Percentiles rank a stretch among this genome's conserved stretches.
These are phyloP conservation scores for Didymellaceae sp. DNA, from an alignment of 2,329 filamentous ascomycete species.

Conservation along the genomic window DNA sequence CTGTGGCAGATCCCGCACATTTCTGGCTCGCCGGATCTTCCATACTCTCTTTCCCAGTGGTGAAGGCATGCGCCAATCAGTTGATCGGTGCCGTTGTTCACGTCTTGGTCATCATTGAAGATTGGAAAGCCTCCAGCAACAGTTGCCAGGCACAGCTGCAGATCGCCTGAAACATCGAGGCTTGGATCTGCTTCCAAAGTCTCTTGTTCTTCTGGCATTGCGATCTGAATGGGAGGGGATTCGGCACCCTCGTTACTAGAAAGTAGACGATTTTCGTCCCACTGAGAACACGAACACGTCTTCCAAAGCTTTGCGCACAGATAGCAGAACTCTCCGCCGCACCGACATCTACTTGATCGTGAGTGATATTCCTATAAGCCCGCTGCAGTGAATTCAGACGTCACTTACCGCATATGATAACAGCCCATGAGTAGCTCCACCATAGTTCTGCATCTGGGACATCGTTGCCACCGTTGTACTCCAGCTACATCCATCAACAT, in stretches of 20 bases:
- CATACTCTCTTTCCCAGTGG: constrained; percentile 7
- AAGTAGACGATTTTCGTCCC: constrained; percentile 20
- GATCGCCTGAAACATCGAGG: constrained; percentile 14
- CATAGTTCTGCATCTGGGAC: too few relatives aligned
- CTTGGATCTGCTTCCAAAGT: constrained; percentile 17
- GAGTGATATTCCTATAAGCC: too few relatives aligned
- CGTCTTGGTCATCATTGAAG: not conserved
- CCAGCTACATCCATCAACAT: too few relatives aligned
- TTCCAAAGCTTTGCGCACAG: constrained; percentile 60
- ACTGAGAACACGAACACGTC: constrained; percentile 19
- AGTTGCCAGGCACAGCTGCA: constrained; percentile 22
- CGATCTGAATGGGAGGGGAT: constrained; percentile 9
- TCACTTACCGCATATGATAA: too few relatives aligned
- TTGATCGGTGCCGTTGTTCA: constrained; percentile 7
- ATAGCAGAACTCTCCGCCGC: constrained; percentile 74
- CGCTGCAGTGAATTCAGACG: too few relatives aligned
- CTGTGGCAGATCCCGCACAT: constrained; percentile 14
- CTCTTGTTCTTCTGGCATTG: constrained; percentile 25
- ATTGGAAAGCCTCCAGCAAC: constrained; percentile 23
- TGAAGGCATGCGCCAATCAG: constrained; percentile 12
- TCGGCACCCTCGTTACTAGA: constrained; percentile 3
- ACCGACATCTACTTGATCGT: constrained; percentile 44
- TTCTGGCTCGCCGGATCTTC: not conserved
- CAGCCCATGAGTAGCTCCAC: too few relatives aligned
- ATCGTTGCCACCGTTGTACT: too few relatives aligned